phyloP scores from a whole-genome alignment of 2,329 filamentous ascomycete genomes.

The Aspergillus pseudoviridinutans region DNA sequence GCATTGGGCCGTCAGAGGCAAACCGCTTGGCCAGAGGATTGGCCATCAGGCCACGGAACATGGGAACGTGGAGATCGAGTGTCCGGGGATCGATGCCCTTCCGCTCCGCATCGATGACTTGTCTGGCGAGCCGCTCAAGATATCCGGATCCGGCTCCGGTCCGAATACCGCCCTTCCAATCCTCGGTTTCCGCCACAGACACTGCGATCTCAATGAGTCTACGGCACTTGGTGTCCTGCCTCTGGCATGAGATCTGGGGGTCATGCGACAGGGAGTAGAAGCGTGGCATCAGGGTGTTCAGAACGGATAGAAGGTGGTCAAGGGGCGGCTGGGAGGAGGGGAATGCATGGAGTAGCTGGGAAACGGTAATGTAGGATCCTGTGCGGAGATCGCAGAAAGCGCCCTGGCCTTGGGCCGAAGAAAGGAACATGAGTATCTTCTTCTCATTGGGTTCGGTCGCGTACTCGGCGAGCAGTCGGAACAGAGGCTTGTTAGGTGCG shows the following conservation, averaged over 20 bases:
- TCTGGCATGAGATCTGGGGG: slow-evolving; percentile 71
- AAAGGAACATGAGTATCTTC: slow-evolving; percentile 82
- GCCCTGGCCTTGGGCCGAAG: slow-evolving; percentile 84
- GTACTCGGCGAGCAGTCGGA: slow-evolving; percentile 82
- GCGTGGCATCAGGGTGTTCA: slow-evolving; percentile 89
- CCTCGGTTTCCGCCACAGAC: slow-evolving; percentile 79
- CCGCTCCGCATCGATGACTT: slow-evolving; percentile 65
- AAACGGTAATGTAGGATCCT: slow-evolving; percentile 76
- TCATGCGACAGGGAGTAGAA: slow-evolving; percentile 99
- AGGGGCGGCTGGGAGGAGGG: slow-evolving; percentile 86
- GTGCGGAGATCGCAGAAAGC: slow-evolving; percentile 93
- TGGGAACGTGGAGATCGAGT: slow-evolving; percentile 73
- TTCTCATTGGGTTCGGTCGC: slow-evolving; percentile 76
- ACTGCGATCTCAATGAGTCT: slow-evolving; percentile 95
- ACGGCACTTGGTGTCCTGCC: slow-evolving; percentile 65
- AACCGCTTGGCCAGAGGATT: slow-evolving; percentile 93
- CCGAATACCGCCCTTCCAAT: slow-evolving; percentile 69
- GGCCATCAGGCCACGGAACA: slow-evolving; percentile 98
- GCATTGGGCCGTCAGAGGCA: slow-evolving; percentile 90
- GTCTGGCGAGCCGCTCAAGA: slow-evolving; percentile 77
- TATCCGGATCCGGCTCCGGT: slow-evolving; percentile 90
- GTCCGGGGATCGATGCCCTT: slow-evolving; percentile 50
- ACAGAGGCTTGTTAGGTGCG: slow-evolving; percentile 80
- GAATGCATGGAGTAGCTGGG: slow-evolving; percentile 86
- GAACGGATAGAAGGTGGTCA: slow-evolving; percentile 71